A percentile compares a stretch with the other conserved stretches of the same genome.
Conservation (phyloP, 768 basidiomycete species). For the Chiua virens region DNA sequence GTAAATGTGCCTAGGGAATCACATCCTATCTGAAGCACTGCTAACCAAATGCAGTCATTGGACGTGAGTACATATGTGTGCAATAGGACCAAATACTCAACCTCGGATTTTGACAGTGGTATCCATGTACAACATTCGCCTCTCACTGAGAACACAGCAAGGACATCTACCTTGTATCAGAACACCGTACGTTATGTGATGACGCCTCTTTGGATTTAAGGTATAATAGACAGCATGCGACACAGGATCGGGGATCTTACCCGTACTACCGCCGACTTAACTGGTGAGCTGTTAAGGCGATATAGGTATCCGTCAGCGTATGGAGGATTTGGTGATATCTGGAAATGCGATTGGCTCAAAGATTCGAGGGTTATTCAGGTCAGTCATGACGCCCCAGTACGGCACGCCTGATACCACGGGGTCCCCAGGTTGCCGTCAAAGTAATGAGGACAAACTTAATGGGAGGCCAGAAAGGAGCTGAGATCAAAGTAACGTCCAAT, state of each 20-base stretch:
- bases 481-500: slow-evolving; percentile 11
- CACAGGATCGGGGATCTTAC: neutral
- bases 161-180: neutral
- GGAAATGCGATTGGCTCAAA: slow-evolving; percentile 24
- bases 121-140: neutral
- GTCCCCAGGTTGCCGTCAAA: slow-evolving; percentile 26
- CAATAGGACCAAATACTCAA: neutral
- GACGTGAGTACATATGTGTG: neutral
- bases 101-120: neutral
- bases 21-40: neutral
- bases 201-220: neutral
- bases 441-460: slow-evolving; percentile 23
- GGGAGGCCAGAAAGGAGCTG: neutral
- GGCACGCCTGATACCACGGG: neutral
- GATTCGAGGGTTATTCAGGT: slow-evolving; percentile 21
- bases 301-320: slow-evolving; percentile 22
- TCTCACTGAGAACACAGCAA: neutral
- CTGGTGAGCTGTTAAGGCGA: slow-evolving; percentile 9
- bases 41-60: neutral
- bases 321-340: slow-evolving; percentile 24
- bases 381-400: neutral
- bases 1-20: neutral
- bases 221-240: neutral
- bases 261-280: slow-evolving; percentile 10
- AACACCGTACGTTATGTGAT: slow-evolving; percentile 5